A percentile compares a stretch with the other conserved stretches of the same genome.
These are phyloP conservation scores for Corchorus capsularis DNA, from an alignment of 345 rosid species.

Conservation along the genomic window DNA sequence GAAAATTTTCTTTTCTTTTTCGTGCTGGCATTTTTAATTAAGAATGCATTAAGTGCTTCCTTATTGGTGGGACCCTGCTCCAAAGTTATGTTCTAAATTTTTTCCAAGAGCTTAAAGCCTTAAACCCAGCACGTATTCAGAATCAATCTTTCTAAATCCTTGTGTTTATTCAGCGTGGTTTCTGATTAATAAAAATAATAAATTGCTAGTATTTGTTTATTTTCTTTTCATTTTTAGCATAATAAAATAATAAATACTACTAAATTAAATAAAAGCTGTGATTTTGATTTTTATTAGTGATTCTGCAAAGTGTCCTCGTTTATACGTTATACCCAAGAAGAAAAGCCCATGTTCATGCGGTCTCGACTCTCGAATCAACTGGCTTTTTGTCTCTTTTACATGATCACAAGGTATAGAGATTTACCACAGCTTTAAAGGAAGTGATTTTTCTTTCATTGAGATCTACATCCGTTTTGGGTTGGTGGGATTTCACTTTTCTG, in stretches of 20 bases:
- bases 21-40: no score
- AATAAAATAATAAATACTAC: no score
- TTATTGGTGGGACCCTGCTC: no score
- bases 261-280: not conserved
- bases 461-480: conserved; percentile 10
- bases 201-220: no score
- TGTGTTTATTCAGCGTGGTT: no score
- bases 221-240: not conserved
- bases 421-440: not conserved
- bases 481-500: not conserved
- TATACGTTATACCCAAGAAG: conserved; percentile 1
- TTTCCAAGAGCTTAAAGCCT: no score
- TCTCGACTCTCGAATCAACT: not conserved
- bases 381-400: not conserved
- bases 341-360: not conserved
- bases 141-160: no score
- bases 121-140: no score
- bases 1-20: no score
- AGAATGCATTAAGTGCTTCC: no score
- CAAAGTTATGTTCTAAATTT: no score
- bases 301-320: not conserved
- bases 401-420: conserved; percentile 10
- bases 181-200: no score
- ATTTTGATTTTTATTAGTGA: not conserved
- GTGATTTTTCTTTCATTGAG: not conserved